Percentiles rank a stretch among this genome's conserved stretches.
These are phyloP conservation scores for Neltuma alba DNA, from an alignment of 306 rosid genomes.

Conservation along the genomic window DNA sequence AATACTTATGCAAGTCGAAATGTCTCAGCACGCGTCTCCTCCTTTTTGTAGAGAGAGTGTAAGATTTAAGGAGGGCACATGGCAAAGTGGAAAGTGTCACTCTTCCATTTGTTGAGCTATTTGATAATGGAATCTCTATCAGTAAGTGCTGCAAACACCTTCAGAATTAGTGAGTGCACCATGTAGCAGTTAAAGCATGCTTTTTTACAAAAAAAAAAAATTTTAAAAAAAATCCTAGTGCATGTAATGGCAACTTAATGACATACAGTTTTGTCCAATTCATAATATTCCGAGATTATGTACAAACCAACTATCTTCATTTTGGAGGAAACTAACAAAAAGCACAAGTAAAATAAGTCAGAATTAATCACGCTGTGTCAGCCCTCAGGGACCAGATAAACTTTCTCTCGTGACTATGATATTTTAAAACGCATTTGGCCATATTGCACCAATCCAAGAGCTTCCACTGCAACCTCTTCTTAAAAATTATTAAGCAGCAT, in stretches of 20 bases:
- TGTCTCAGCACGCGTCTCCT: background rate
- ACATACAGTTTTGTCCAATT: slow-evolving; percentile 11
- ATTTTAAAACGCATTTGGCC: slow-evolving; percentile 25
- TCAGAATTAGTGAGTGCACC: slow-evolving; percentile 5
- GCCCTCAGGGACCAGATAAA: background rate
- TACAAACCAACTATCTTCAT: background rate
- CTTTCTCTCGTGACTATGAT: background rate
- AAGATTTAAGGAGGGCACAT: slow-evolving; percentile 4
- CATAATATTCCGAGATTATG: background rate
- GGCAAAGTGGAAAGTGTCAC: slow-evolving; percentile 13
- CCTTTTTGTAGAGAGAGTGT: background rate
- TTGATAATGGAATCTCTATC: slow-evolving; percentile 10
- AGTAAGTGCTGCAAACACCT: slow-evolving; percentile 2
- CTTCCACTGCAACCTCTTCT: slow-evolving; percentile 28
- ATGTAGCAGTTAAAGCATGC: slow-evolving; percentile 3
- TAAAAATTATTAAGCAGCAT: slow-evolving; percentile 22
- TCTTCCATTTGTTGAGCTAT: slow-evolving; percentile 8
- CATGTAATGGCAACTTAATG: background rate
- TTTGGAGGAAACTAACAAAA: slow-evolving; percentile 6
- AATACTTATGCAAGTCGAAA: background rate
- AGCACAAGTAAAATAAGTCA: background rate
- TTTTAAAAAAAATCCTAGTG: background rate
- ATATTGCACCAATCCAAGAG: slow-evolving; percentile 34
- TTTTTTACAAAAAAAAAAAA: background rate
- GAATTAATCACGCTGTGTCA: background rate